These are phyloP conservation scores for Ceratobasidium sp. DNA, from an alignment of 1,284 basidiomycete genomes.

Conservation along the genomic window DNA sequence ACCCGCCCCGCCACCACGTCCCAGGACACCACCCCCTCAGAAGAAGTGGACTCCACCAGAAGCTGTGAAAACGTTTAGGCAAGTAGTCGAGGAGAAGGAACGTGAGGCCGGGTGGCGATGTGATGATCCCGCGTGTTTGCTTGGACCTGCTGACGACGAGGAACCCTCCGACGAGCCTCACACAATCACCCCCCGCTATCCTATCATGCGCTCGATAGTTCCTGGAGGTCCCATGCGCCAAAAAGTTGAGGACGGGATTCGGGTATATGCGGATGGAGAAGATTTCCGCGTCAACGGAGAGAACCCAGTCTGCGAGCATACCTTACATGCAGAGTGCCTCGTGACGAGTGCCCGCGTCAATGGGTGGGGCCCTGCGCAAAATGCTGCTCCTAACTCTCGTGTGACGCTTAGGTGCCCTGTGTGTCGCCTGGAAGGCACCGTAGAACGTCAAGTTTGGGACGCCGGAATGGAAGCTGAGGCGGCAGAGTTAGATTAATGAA, in stretches of 20 bases:
- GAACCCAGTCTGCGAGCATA: conserved; percentile 38
- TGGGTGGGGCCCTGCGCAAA: conserved; percentile 22
- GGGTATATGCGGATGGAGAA: conserved; percentile 38
- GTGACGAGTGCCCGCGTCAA: conserved; percentile 36
- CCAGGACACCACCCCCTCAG: conserved; percentile 18
- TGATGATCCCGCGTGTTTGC: conserved; percentile 37
- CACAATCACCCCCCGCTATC: conserved; percentile 13
- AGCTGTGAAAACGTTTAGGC: conserved; percentile 36
- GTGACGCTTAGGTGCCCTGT: conserved; percentile 39
- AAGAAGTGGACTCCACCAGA: conserved; percentile 41
- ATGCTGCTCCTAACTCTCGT: neutral
- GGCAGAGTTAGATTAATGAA: neutral
- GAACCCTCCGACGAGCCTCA: conserved; percentile 24
- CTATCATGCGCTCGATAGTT: conserved; percentile 28
- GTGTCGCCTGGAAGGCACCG: conserved; percentile 25
- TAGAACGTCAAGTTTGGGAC: conserved; percentile 39
- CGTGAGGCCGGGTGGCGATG: conserved; percentile 42
- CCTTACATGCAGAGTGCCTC: conserved; percentile 34
- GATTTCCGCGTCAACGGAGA: conserved; percentile 41
- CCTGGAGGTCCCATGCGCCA: neutral
- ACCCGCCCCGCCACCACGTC: neutral
- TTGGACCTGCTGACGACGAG: conserved; percentile 40
- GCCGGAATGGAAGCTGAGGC: conserved; percentile 22
- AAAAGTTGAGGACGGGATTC: conserved; percentile 35
- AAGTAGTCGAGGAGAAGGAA: conserved; percentile 42